A percentile compares a stretch with the other conserved stretches of the same genome.
phyloP scores from a whole-genome alignment of 2,329 filamentous ascomycete species.

The Xylariaceae sp. region DNA sequence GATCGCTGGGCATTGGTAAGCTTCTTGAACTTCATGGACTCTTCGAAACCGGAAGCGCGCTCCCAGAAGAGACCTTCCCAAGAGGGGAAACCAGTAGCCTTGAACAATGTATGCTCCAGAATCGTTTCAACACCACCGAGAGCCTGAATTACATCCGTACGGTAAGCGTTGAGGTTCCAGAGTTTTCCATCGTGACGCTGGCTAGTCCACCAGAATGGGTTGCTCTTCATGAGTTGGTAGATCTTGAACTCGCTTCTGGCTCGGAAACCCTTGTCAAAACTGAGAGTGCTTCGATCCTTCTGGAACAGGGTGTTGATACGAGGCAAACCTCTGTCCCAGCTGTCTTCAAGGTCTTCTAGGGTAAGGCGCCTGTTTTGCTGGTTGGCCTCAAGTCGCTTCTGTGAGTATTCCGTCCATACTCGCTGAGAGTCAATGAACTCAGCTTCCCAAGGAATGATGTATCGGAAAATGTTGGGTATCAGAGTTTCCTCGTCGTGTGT shows the following conservation, averaged over 20 bases:
- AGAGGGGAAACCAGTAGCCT: conserved; percentile 90
- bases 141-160: conserved; percentile 95
- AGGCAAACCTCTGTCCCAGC: conserved; percentile 94
- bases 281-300: conserved; percentile 93
- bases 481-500: conserved; percentile 95
- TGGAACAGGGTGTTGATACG: conserved; percentile 99
- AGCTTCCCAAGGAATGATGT: conserved; percentile 98
- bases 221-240: conserved; percentile 98
- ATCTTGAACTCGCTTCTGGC: conserved; percentile 95
- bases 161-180: conserved; percentile 94
- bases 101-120: conserved; percentile 92
- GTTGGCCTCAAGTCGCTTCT: conserved; percentile 94
- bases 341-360: conserved; percentile 93
- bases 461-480: conserved; percentile 98
- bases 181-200: conserved; percentile 95
- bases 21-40: conserved; percentile 96
- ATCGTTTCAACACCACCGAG: conserved; percentile 97
- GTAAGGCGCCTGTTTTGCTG: conserved; percentile 94
- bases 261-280: conserved; percentile 98
- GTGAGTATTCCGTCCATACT: conserved; percentile 98
- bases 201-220: conserved; percentile 99
- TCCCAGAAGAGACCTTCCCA: conserved; percentile 95
- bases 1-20: conserved; percentile 94
- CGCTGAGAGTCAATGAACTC: conserved; percentile 99
- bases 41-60: conserved; percentile 55